phyloP scores from a whole-genome alignment of 2,329 filamentous ascomycete species.

The Beauveria brongniartii region DNA sequence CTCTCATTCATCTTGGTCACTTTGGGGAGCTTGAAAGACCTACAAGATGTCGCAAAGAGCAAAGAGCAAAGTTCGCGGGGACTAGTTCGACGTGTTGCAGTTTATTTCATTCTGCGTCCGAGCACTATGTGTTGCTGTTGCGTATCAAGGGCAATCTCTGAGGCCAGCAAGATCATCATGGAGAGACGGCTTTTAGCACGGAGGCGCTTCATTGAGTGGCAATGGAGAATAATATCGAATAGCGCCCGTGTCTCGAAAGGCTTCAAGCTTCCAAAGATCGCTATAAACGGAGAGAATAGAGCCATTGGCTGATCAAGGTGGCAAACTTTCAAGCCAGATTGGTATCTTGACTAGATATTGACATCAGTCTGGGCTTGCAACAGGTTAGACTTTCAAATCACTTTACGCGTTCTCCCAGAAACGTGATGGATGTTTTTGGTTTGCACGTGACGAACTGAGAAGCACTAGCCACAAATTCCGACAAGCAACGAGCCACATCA shows the following conservation, averaged over 20 bases:
- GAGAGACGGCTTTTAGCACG: background rate
- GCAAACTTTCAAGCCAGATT: background rate
- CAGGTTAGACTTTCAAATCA: background rate
- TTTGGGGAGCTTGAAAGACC: background rate
- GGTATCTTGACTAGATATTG: background rate
- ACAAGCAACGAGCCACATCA: background rate
- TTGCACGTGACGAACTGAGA: background rate
- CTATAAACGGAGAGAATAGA: background rate
- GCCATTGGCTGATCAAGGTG: background rate
- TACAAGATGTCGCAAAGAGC: background rate
- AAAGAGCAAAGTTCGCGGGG: background rate
- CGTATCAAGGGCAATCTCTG: background rate
- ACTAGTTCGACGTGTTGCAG: background rate
- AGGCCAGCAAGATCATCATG: background rate
- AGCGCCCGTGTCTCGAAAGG: background rate
- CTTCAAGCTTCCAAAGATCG: background rate
- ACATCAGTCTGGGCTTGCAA: background rate
- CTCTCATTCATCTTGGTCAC: background rate
- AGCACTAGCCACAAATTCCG: slow-evolving; percentile 3
- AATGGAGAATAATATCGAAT: background rate
- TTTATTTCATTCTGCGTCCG: background rate
- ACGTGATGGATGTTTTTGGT: background rate
- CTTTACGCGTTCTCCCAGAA: slow-evolving; percentile 7
- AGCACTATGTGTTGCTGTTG: background rate
- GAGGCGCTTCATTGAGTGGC: background rate